A percentile compares a stretch with the other conserved stretches of the same genome.
Evolutionary conservation across 768 basidiomycete species (phyloP).

Genomic region (Xerocomellus amylosporus): DNA sequence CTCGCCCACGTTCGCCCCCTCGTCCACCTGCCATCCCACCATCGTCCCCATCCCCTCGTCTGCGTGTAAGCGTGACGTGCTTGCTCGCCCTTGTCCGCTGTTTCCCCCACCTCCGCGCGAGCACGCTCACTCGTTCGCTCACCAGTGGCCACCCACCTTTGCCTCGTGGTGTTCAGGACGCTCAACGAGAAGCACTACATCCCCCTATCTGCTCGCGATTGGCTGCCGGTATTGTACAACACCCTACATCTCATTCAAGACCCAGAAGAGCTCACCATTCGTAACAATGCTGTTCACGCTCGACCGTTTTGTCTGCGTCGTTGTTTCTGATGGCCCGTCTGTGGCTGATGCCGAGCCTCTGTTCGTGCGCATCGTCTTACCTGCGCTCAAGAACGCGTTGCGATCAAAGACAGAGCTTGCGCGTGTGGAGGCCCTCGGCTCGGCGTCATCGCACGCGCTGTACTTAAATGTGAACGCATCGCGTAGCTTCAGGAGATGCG

Average conservation of each 20-base stretch:
- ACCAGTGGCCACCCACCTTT: too few species aligned
- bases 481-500: conserved; percentile 73
- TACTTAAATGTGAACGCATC: conserved; percentile 60
- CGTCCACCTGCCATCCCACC: too few species aligned
- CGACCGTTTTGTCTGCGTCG: conserved; percentile 69
- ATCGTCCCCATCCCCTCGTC: too few species aligned
- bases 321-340: conserved; percentile 33
- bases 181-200: conserved; percentile 67
- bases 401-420: conserved; percentile 77
- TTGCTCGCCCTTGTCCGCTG: too few species aligned
- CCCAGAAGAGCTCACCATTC: conserved; percentile 79
- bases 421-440: conserved; percentile 73
- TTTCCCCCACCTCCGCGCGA: too few species aligned
- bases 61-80: too few species aligned
- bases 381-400: conserved; percentile 77
- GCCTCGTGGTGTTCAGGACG: conserved; percentile 66
- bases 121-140: too few species aligned
- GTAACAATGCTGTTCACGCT: conserved; percentile 79
- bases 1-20: too few species aligned
- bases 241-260: conserved; percentile 87
- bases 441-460: conserved; percentile 77
- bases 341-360: conserved; percentile 47
- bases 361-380: conserved; percentile 65
- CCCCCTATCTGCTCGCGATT: conserved; percentile 53
- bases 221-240: conserved; percentile 84